phyloP scores from a whole-genome alignment of 768 basidiomycete species.

The Hortiboletus campestris region DNA sequence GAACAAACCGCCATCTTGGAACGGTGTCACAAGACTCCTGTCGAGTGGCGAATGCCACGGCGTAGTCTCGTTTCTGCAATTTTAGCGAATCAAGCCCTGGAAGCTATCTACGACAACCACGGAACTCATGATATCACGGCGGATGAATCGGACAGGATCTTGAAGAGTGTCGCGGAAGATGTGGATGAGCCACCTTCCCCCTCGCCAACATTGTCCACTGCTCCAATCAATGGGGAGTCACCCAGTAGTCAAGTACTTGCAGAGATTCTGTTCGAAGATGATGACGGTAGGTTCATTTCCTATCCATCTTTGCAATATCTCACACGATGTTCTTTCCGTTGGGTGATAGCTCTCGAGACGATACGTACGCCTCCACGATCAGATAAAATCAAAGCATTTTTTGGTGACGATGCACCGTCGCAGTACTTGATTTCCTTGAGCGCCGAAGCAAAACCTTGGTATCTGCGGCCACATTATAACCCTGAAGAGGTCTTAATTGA shows the following conservation, averaged over 20 bases:
- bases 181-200: not conserved
- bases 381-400: constrained; percentile 47
- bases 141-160: constrained; percentile 10
- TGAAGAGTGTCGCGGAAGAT: constrained; percentile 12
- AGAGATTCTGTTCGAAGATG: constrained; percentile 10
- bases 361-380: constrained; percentile 21
- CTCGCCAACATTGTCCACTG: not conserved
- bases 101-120: constrained; percentile 14
- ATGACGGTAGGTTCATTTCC: constrained; percentile 12
- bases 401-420: constrained; percentile 51
- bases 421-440: constrained; percentile 40
- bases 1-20: constrained; percentile 42
- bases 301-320: not conserved
- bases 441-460: constrained; percentile 53
- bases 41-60: constrained; percentile 48
- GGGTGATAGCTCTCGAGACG: constrained; percentile 12
- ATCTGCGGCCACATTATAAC: constrained; percentile 54
- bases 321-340: not conserved
- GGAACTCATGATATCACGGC: constrained; percentile 3
- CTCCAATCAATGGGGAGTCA: too few species aligned
- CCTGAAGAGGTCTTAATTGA: constrained; percentile 59
- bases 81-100: constrained; percentile 20
- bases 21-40: constrained; percentile 38
- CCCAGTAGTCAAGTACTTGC: not conserved
- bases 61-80: constrained; percentile 34